Base-by-base conservation (phyloP, 1,284 basidiomycete genomes). In the Apiotrichum gracile region DNA sequence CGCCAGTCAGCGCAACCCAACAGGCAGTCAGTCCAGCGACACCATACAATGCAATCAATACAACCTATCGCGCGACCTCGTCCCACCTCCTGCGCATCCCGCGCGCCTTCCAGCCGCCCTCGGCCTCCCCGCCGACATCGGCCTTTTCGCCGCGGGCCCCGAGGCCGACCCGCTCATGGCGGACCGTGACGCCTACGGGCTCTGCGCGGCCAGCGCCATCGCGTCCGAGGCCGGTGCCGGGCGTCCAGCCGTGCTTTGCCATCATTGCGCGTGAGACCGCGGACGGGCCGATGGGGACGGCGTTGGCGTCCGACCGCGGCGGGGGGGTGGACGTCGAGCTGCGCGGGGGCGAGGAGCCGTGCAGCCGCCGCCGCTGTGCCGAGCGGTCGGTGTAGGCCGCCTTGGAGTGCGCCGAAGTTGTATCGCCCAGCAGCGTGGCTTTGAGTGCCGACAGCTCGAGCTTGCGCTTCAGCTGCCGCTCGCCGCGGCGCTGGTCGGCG, bases 201-300 rank as follows among this genome's bases (percentile, higher is more conserved):
- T 65, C 62, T 1, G 64, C 59, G 29, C 66, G 58, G 0, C 72
- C 72, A 0, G 33, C 25, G 3, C 55, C 52, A n/a, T 63, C 49
- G 27, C 62, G 64, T 1, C 72, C 72, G 6, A 73, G 57, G 1
- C 70, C 70, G 7, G 42, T 24, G 5, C 72, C 72, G 5, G 58
- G 61, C 13, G 48, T 61, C 72, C 72, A 73, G 10, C 72, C 72
- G 51, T 72, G 70, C 25, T 53, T 57, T 5, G 62, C 63, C 12
- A 73, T 45, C n/a, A 73, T 48, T 10, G 40, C 51, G 22, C 50
- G 52, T 0, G 65, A 66, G 13, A 64, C 60, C 9, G 43, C 46
- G 12, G 46, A 46, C 8, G 54, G 54, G 6, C 49, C 53, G 17
- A 56, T 29, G 4, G 54, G 45, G 24, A 24, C 46, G 10, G 45